Conservation (phyloP, 2,329 filamentous ascomycete species). For the Apiospora kogelbergensis region DNA sequence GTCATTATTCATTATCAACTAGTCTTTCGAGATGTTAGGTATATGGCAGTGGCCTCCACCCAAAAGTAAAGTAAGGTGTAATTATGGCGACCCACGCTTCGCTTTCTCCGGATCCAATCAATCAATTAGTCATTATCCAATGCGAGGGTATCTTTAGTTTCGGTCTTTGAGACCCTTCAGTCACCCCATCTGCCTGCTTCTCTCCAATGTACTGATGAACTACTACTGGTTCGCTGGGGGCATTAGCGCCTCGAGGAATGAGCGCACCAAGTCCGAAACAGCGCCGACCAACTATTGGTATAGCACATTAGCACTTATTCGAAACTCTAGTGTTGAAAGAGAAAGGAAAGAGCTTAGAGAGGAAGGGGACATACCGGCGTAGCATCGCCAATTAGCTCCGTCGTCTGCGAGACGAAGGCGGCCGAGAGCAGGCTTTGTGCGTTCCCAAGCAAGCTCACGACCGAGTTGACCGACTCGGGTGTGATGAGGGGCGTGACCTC, state of each 20-base stretch:
- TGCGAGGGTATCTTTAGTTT: neutral
- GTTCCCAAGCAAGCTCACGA: conserved; percentile 38
- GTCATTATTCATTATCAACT: neutral
- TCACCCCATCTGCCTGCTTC: neutral
- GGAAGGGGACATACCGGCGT: conserved; percentile 34
- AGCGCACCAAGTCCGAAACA: conserved; percentile 29
- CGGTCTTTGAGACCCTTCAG: neutral
- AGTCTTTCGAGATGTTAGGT: neutral
- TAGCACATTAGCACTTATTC: conserved; percentile 12
- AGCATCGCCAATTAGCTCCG: conserved; percentile 42
- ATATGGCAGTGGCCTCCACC: neutral
- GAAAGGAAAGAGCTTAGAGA: neutral
- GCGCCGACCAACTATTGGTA: conserved; percentile 26
- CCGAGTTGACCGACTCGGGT: conserved; percentile 35
- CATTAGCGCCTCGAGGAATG: conserved; percentile 26
- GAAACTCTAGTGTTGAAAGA: neutral
- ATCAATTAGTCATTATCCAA: neutral
- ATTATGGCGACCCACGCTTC: neutral
- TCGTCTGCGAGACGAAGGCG: conserved; percentile 41
- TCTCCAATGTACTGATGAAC: neutral
- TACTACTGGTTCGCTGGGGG: conserved; percentile 4
- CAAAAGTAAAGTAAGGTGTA: neutral
- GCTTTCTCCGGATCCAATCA: too few relatives aligned
- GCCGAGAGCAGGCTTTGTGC: conserved; percentile 37
- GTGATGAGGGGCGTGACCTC: conserved; percentile 40